Conservation (phyloP, 371 early-diverging fungal genomes). For the Smittium mucronatum region DNA sequence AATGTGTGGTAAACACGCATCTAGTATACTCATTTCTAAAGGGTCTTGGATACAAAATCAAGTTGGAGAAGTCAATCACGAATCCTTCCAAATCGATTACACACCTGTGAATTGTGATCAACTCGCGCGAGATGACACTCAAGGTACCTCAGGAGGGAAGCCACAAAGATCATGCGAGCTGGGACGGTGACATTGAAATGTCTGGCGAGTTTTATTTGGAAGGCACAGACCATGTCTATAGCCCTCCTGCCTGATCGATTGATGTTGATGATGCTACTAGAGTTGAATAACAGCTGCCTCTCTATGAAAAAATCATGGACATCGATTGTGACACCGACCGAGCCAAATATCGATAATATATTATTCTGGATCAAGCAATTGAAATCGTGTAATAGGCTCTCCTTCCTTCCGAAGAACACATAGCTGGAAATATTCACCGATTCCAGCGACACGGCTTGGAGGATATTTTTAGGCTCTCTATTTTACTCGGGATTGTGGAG, state of each 20-base stretch:
- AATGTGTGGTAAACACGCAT: background rate
- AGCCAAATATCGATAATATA: background rate
- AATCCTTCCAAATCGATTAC: background rate
- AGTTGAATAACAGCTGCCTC: background rate
- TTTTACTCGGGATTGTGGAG: background rate
- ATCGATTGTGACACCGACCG: background rate
- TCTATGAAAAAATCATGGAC: background rate
- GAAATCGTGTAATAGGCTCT: background rate
- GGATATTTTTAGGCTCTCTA: background rate
- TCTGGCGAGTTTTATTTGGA: background rate
- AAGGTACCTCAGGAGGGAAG: background rate
- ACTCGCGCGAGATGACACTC: background rate
- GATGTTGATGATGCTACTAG: background rate
- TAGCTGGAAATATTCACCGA: background rate
- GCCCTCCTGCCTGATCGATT: background rate
- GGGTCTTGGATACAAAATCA: background rate
- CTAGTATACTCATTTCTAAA: background rate
- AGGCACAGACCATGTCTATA: background rate
- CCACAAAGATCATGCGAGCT: background rate
- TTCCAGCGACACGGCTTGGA: background rate
- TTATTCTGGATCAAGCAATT: background rate
- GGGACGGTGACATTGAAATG: background rate
- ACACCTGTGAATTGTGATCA: background rate
- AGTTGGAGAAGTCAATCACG: background rate
- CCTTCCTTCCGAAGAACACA: background rate